These are phyloP conservation scores for Fusarium palustre DNA, from an alignment of 2,329 filamentous ascomycete genomes.

Conservation along the genomic window DNA sequence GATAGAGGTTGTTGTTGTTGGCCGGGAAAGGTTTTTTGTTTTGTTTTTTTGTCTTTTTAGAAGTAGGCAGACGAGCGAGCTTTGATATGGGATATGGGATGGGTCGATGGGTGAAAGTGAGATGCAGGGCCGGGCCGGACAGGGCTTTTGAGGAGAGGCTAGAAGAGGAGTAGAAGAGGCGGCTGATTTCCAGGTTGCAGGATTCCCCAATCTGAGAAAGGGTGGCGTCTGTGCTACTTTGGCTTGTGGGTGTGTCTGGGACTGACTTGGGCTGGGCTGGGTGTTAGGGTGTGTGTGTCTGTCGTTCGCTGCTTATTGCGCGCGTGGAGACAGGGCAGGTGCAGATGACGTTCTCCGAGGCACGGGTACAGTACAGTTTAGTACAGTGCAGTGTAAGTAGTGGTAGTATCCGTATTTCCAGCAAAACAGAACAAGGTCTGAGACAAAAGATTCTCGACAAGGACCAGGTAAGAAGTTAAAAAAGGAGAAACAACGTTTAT, in stretches of 20 bases:
- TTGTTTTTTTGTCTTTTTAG: not conserved
- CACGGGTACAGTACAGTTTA: constrained; percentile 29
- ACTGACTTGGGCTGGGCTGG: not conserved
- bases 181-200: constrained; percentile 40
- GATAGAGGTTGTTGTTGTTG: constrained; percentile 28
- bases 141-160: constrained; percentile 45
- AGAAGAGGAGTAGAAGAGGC: constrained; percentile 41
- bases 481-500: constrained; percentile 17
- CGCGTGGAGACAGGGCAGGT: constrained; percentile 30
- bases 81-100: constrained; percentile 41
- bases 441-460: constrained; percentile 29
- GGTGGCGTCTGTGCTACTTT: constrained; percentile 40
- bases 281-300: constrained; percentile 3
- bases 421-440: constrained; percentile 33
- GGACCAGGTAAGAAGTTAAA: constrained; percentile 23
- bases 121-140: constrained; percentile 44
- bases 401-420: not conserved
- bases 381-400: constrained; percentile 1
- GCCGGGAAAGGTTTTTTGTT: constrained; percentile 2
- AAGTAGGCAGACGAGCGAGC: constrained; percentile 22
- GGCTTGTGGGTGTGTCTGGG: constrained; percentile 36
- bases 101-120: constrained; percentile 38
- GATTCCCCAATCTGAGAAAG: constrained; percentile 42
- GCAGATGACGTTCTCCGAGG: constrained; percentile 47
- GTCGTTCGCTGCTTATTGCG: constrained; percentile 28